Evolutionary conservation across 768 basidiomycete genomes (phyloP).

Genomic region (Lactifluus subvellereus): DNA sequence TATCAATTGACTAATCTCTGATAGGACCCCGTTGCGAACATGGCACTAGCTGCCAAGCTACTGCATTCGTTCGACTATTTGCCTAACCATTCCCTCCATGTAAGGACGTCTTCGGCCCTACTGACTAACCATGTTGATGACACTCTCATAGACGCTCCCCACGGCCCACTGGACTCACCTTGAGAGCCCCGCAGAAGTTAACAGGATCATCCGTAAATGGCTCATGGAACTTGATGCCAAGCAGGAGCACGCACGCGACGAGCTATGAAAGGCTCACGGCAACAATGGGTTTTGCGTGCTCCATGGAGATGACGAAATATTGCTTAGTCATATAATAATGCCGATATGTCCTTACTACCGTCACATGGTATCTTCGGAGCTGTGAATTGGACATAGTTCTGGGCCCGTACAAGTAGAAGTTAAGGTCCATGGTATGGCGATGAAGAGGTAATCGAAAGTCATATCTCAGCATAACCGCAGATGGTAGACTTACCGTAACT

Average conservation of each 20-base stretch:
- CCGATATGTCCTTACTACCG: not conserved
- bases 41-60: conserved; percentile 32
- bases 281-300: not conserved
- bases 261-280: conserved; percentile 3
- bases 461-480: too few species aligned
- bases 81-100: conserved; percentile 34
- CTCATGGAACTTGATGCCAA: conserved; percentile 30
- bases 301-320: not conserved
- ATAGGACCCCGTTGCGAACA: conserved; percentile 43
- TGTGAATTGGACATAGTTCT: not conserved
- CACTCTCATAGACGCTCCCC: conserved; percentile 38
- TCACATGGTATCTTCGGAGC: not conserved
- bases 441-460: not conserved
- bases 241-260: conserved; percentile 5
- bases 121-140: not conserved
- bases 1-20: conserved; percentile 1
- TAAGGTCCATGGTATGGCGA: not conserved
- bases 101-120: conserved; percentile 20
- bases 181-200: conserved; percentile 50
- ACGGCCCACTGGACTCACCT: conserved; percentile 67
- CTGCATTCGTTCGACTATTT: conserved; percentile 31
- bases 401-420: not conserved
- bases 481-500: too few species aligned
- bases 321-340: not conserved
- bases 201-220: conserved; percentile 48